phyloP scores from a whole-genome alignment of 2,329 filamentous ascomycete genomes.

The Stachybotrys chartarum region DNA sequence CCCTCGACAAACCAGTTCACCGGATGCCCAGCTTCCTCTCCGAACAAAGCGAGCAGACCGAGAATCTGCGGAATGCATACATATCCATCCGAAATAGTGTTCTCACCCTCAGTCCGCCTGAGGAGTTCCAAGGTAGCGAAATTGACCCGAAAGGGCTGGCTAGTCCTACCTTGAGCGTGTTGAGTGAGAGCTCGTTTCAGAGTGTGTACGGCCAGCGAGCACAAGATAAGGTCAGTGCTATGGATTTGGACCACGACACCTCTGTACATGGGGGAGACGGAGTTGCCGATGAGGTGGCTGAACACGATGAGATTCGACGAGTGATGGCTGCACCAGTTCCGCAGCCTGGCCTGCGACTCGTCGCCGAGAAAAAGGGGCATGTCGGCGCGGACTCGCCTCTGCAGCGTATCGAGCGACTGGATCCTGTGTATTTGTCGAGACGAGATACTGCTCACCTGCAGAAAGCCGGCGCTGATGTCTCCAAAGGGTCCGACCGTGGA shows the following conservation, averaged over 20 bases:
- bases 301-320: background rate
- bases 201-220: slow-evolving; percentile 53
- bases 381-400: slow-evolving; percentile 39
- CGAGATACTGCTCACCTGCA: background rate
- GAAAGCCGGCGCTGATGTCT: background rate
- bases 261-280: background rate
- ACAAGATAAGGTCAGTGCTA: slow-evolving; percentile 13
- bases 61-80: slow-evolving; percentile 55
- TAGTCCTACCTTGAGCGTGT: slow-evolving; percentile 55
- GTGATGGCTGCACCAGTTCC: background rate
- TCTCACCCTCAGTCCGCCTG: slow-evolving; percentile 33
- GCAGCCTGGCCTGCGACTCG: background rate
- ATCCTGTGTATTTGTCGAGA: background rate
- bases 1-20: slow-evolving; percentile 20
- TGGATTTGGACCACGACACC: slow-evolving; percentile 18
- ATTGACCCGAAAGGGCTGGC: slow-evolving; percentile 23
- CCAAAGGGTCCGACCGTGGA: background rate
- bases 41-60: slow-evolving; percentile 50
- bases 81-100: slow-evolving; percentile 42
- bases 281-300: background rate
- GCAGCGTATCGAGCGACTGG: slow-evolving; percentile 37
- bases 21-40: slow-evolving; percentile 61
- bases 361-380: background rate
- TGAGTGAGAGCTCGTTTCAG: slow-evolving; percentile 61
- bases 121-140: slow-evolving; percentile 29